Evolutionary conservation across 2,329 filamentous ascomycete genomes (phyloP).

Genomic region (Fusarium caatingaense): DNA sequence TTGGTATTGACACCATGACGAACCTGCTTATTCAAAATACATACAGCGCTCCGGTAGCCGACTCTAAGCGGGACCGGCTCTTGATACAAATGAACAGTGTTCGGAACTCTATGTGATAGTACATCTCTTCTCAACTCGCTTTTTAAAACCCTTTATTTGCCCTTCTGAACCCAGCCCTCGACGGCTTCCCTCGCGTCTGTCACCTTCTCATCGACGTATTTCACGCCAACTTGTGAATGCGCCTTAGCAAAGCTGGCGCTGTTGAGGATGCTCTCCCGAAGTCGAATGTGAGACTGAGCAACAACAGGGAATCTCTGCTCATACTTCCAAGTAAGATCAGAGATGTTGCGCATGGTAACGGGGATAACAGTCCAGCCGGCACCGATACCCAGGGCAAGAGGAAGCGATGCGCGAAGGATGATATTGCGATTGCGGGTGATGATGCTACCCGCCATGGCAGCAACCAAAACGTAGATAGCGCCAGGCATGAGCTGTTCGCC

Average conservation of each 20-base stretch:
- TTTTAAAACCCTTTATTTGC: constrained; percentile 66
- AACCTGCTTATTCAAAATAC: constrained; percentile 29
- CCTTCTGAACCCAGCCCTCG: constrained; percentile 92
- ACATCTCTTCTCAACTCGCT: constrained; percentile 52
- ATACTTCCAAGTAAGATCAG: constrained; percentile 88
- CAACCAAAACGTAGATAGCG: constrained; percentile 89
- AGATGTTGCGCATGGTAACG: constrained; percentile 89
- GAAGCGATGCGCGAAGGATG: constrained; percentile 79
- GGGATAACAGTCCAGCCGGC: constrained; percentile 89
- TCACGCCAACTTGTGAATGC: constrained; percentile 76
- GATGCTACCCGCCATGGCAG: constrained; percentile 95
- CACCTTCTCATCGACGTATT: constrained; percentile 84
- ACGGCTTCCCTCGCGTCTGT: constrained; percentile 78
- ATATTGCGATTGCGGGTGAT: constrained; percentile 88
- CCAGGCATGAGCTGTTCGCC: constrained; percentile 92
- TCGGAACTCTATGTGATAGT: constrained; percentile 53
- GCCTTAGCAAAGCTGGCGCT: constrained; percentile 79
- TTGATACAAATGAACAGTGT: constrained; percentile 50
- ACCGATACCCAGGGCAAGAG: constrained; percentile 81
- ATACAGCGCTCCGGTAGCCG: constrained; percentile 33
- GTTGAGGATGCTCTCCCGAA: constrained; percentile 75
- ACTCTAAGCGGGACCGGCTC: constrained; percentile 20
- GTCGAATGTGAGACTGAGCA: constrained; percentile 80
- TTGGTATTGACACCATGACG: background rate
- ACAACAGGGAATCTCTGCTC: constrained; percentile 89